These are phyloP conservation scores for Monosporozyma aerobia DNA, from an alignment of 805 yeast species.

Conservation along the genomic window DNA sequence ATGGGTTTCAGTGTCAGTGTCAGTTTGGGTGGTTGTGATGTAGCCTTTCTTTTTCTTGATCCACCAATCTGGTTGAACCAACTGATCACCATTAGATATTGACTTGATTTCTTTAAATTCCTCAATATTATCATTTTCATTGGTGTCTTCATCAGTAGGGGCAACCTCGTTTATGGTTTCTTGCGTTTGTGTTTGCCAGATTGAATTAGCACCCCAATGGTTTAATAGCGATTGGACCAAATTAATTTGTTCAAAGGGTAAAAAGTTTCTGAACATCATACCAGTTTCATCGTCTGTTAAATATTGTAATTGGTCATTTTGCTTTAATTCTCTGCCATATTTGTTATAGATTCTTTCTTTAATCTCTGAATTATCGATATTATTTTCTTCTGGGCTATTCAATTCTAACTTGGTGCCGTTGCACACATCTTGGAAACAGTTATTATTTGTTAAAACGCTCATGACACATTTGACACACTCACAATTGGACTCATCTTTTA, in stretches of 20 bases:
- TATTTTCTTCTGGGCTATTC: neutral
- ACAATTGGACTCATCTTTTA: slow-evolving; percentile 13
- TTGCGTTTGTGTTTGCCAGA: neutral
- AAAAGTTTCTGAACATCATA: slow-evolving; percentile 6
- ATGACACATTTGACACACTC: slow-evolving; percentile 16
- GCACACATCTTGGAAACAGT: slow-evolving; percentile 12
- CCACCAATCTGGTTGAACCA: slow-evolving; percentile 3
- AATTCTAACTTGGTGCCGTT: neutral
- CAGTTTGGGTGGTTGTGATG: slow-evolving; percentile 5
- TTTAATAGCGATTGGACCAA: slow-evolving; percentile 4
- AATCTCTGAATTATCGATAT: neutral
- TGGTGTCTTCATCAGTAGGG: neutral
- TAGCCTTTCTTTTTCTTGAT: slow-evolving; percentile 3
- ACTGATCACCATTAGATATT: neutral
- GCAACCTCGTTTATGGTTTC: neutral
- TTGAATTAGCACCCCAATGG: neutral
- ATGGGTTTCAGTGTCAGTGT: slow-evolving; percentile 5
- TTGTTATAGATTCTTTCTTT: neutral
- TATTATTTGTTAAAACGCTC: slow-evolving; percentile 5
- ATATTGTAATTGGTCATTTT: slow-evolving; percentile 1
- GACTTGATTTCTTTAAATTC: neutral
- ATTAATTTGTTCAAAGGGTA: slow-evolving; percentile 6
- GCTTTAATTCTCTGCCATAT: neutral
- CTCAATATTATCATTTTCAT: neutral
- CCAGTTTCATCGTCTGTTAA: slow-evolving; percentile 4